Base-by-base conservation (phyloP, 2,329 filamentous ascomycete genomes). In the Cytospora piceicola region DNA sequence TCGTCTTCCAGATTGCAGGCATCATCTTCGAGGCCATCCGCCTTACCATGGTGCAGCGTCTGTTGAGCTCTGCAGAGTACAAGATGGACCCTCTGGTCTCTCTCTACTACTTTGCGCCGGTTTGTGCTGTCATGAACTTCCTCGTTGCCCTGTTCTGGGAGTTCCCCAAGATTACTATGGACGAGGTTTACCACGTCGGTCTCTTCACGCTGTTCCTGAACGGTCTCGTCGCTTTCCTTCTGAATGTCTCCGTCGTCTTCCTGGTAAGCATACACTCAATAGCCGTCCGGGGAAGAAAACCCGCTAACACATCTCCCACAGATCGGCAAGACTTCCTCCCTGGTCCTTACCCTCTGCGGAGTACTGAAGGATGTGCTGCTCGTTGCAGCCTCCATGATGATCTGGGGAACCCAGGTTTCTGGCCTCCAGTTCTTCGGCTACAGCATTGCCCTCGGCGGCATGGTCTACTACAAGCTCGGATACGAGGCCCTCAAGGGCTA, bases 11-110 rank as follows among this genome's bases (percentile, higher is more conserved):
- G 81, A 82, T 90, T 68, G 88, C 83, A 65, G 92, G 92, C 74
- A 90, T 95, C 74, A 76, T 90, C 73, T 95, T 94, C 74, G 92
- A 95, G 80, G 91, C 92, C 64, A 85, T 92, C 70, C 90, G 92
- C 73, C 84, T 95, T 67, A 92, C 91, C 81, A 89, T 95, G 88
- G 91, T 95, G 61, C 89, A 94, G 82, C 88, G 89, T 67, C 84
- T 95, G 55, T 86, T 95, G 72, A 93, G 89, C 82, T 91, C 89
- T 52, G 84, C 89, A 59, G 91, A 94, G 79, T 94, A 90, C 86
- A 94, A 94, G 86, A 95, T 95, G 92, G 92, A 95, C 77, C 92
- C 92, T 22, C 82, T 95, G 27, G 92, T 95, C 63, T 95, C 92
- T 34, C 86, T 95, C 15, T 95, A 95, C 85, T 95, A 95, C 83